Conservation (phyloP, 768 basidiomycete genomes). For the Pulveroboletus ravenelii region DNA sequence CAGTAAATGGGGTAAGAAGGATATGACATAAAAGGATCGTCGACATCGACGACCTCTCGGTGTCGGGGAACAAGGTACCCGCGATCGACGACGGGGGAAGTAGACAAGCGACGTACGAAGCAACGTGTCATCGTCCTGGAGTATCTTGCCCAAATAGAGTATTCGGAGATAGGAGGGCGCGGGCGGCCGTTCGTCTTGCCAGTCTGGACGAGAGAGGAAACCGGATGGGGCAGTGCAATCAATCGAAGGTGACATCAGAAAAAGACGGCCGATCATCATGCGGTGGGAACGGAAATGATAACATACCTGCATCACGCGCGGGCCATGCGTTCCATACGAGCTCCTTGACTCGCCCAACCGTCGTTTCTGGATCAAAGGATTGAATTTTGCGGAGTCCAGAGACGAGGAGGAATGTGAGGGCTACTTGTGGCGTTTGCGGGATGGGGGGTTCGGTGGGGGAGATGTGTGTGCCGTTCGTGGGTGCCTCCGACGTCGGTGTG, state of each 20-base stretch:
- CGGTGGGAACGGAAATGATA: slow-evolving; percentile 7
- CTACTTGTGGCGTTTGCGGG: slow-evolving; percentile 60
- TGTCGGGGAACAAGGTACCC: not conserved
- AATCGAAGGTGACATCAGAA: slow-evolving; percentile 6
- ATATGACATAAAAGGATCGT: not conserved
- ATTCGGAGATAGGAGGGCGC: slow-evolving; percentile 74
- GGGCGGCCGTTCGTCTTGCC: slow-evolving; percentile 75
- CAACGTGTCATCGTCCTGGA: slow-evolving; percentile 82
- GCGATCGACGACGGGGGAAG: slow-evolving; percentile 2
- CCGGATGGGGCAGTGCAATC: too few species aligned
- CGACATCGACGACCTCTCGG: not conserved
- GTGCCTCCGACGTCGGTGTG: slow-evolving; percentile 10
- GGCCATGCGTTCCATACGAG: slow-evolving; percentile 84
- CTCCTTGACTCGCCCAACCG: slow-evolving; percentile 76
- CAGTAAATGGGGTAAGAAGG: slow-evolving; percentile 3
- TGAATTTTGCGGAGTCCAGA: slow-evolving; percentile 65
- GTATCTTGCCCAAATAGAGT: slow-evolving; percentile 70
- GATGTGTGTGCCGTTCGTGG: too few species aligned
- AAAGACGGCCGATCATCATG: slow-evolving; percentile 12
- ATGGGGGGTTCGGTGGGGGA: slow-evolving; percentile 20
- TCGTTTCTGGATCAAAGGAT: slow-evolving; percentile 70
- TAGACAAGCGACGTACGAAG: slow-evolving; percentile 43
- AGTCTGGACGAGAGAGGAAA: slow-evolving; percentile 40
- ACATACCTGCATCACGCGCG: slow-evolving; percentile 41
- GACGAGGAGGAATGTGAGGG: slow-evolving; percentile 68